These are phyloP conservation scores for Beta vulgaris DNA, from an alignment of 148 eudicot genomes.

Conservation along the genomic window DNA sequence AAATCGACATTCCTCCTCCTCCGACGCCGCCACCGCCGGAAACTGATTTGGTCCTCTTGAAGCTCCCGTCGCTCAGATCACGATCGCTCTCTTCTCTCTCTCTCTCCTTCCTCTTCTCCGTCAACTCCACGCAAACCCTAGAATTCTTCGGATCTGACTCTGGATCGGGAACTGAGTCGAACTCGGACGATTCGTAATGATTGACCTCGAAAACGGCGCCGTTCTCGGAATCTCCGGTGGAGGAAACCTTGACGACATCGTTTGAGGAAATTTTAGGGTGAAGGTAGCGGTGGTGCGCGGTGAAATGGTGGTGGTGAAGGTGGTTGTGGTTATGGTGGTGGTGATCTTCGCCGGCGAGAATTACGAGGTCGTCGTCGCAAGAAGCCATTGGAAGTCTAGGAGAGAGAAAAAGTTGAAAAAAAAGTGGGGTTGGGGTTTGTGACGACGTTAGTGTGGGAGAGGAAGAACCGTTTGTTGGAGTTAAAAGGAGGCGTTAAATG, in stretches of 20 bases:
- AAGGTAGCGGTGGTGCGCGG: conserved; percentile 24
- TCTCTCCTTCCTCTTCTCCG: conserved; percentile 50
- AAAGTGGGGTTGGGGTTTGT: conserved; percentile 30
- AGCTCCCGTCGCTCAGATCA: conserved; percentile 28
- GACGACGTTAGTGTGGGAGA: conserved; percentile 56
- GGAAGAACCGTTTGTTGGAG: conserved; percentile 22
- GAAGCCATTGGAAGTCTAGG: conserved; percentile 51
- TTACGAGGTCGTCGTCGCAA: conserved; percentile 84
- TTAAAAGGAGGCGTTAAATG: conserved; percentile 2
- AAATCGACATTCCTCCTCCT: conserved; percentile 3
- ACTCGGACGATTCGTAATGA: conserved; percentile 42
- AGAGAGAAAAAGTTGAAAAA: conserved; percentile 4
- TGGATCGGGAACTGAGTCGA: conserved; percentile 33
- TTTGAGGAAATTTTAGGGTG: conserved; percentile 8
- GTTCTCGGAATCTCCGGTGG: conserved; percentile 8
- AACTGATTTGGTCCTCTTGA: conserved; percentile 34
- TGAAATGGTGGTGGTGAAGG: conserved; percentile 29
- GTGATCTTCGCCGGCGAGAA: conserved; percentile 50
- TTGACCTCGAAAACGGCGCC: conserved; percentile 34
- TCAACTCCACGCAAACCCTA: conserved; percentile 22
- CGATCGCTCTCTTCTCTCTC: conserved; percentile 65
- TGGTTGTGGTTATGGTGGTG: conserved; percentile 30
- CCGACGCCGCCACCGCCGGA: conserved; percentile 14
- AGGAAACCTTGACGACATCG: background rate
- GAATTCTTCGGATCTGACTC: conserved; percentile 39